Evolutionary conservation across 2,329 filamentous ascomycete genomes (phyloP).

Genomic region (Pestalotiopsis sp.): DNA sequence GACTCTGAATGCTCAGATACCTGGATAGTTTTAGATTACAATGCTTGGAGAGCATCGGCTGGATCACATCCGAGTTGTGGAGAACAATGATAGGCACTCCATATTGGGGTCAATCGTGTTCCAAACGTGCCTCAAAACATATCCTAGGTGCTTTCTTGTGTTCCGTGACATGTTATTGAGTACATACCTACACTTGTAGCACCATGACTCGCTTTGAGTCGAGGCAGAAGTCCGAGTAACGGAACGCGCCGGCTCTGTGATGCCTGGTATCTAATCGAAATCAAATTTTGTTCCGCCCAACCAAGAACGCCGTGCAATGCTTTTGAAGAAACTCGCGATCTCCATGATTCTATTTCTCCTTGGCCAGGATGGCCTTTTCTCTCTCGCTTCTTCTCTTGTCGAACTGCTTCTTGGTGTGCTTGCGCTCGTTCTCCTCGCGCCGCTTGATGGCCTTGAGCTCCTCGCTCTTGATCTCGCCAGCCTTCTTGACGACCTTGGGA

Average conservation of each 20-base stretch:
- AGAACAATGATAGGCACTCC: background rate
- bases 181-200: background rate
- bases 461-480: conserved; percentile 88
- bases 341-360: conserved; percentile 48
- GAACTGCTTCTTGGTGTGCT: conserved; percentile 84
- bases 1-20: too few species aligned
- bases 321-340: background rate
- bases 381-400: conserved; percentile 75
- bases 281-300: background rate
- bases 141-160: background rate
- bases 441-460: conserved; percentile 87
- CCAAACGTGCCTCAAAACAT: background rate
- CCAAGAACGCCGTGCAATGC: conserved; percentile 14
- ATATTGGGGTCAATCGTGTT: background rate
- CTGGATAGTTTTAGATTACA: background rate
- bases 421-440: conserved; percentile 90
- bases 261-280: conserved; percentile 8
- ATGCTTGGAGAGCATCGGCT: background rate
- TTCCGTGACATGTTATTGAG: background rate
- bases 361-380: conserved; percentile 87
- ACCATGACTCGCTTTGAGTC: background rate
- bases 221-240: background rate
- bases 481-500: conserved; percentile 94
- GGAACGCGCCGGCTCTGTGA: background rate
- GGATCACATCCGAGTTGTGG: background rate